Conservation (phyloP, 441 rosid species). For the Pelargonium myrrhifolium region DNA sequence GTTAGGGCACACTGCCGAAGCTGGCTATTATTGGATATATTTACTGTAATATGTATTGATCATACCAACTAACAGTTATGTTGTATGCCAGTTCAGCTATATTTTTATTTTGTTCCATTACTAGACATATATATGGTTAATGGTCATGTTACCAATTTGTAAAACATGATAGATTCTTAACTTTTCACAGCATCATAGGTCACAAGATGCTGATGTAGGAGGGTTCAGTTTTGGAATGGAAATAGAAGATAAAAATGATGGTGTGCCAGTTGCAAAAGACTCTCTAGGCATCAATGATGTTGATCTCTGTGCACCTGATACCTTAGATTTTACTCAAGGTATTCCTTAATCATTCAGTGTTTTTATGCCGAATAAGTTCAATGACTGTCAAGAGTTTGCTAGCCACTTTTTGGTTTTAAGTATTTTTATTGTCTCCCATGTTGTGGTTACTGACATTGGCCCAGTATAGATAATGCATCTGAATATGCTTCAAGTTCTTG, state of each 20-base stretch:
- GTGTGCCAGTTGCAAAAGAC: conserved; percentile 25
- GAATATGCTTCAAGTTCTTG: conserved; percentile 24
- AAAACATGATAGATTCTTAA: conserved; percentile 27
- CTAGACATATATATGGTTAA: conserved; percentile 5
- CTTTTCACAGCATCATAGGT: conserved; percentile 54
- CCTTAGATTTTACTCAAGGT: conserved; percentile 59
- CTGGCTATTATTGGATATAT: not conserved
- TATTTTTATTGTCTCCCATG: not conserved
- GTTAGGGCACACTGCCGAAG: not conserved
- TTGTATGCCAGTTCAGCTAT: not conserved
- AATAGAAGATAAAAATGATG: conserved; percentile 27
- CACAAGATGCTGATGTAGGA: conserved; percentile 29
- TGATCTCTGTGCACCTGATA: conserved; percentile 53
- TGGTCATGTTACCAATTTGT: conserved; percentile 20
- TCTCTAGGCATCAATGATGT: conserved; percentile 24
- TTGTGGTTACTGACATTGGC: conserved; percentile 19
- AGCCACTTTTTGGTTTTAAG: not conserved
- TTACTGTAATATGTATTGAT: not conserved
- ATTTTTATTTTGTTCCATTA: conserved; percentile 8
- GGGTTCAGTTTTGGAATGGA: conserved; percentile 15
- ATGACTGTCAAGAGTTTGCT: conserved; percentile 10
- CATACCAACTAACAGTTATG: conserved; percentile 6
- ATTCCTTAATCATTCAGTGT: conserved; percentile 13
- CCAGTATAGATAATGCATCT: conserved; percentile 30
- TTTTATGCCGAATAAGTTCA: conserved; percentile 11